A percentile compares a stretch with the other conserved stretches of the same genome.
These are phyloP conservation scores for Strobilomyces dryophilus DNA, from an alignment of 768 basidiomycete genomes.

Conservation along the genomic window DNA sequence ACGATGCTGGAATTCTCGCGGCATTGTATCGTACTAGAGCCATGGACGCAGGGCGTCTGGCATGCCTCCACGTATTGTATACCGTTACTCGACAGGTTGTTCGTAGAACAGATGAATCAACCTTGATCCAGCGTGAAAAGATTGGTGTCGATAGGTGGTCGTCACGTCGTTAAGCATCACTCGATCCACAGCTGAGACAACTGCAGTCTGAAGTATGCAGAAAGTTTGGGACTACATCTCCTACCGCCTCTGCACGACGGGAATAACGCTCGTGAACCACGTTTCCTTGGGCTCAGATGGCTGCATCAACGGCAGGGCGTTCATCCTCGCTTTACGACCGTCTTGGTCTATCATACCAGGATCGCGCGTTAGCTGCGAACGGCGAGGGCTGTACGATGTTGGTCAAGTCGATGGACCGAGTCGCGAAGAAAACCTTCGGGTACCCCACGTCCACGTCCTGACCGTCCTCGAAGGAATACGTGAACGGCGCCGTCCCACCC, in stretches of 20 bases:
- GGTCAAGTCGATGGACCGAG: slow-evolving; percentile 31
- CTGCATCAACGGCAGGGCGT: not conserved
- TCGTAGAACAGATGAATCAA: no score
- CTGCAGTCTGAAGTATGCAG: not conserved
- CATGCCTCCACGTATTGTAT: no score
- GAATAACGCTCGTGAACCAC: not conserved
- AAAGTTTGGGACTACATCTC: not conserved
- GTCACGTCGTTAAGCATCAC: no score
- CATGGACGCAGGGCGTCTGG: no score
- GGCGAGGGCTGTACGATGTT: slow-evolving; percentile 33
- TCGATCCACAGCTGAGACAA: not conserved
- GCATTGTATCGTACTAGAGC: no score
- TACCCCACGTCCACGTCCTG: slow-evolving; percentile 38
- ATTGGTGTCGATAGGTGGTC: no score
- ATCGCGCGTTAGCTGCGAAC: slow-evolving; percentile 13
- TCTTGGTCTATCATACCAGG: not conserved
- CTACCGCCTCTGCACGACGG: not conserved
- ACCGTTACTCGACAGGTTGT: no score
- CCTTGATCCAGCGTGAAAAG: no score
- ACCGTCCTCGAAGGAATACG: slow-evolving; percentile 29
- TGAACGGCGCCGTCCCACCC: slow-evolving; percentile 31
- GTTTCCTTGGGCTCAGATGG: not conserved
- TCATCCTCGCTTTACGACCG: not conserved
- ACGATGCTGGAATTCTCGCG: no score
- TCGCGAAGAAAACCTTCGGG: slow-evolving; percentile 42